phyloP scores from a whole-genome alignment of 805 yeast species.

The Cyberlindnera euphorbiiphila region DNA sequence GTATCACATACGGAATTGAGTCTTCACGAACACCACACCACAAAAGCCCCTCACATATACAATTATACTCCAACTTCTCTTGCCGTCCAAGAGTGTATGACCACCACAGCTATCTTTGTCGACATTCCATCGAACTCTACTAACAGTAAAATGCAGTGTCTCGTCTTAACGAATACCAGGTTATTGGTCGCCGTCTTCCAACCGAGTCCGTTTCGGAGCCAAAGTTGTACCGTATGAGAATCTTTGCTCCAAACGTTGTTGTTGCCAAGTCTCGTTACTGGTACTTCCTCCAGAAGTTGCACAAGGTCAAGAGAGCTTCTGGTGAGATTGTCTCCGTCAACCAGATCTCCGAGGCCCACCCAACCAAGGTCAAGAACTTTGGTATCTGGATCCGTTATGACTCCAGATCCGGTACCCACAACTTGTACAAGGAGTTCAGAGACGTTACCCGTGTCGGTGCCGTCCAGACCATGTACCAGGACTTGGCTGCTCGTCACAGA shows the following conservation, averaged over 20 bases:
- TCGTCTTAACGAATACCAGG: slow-evolving; percentile 98
- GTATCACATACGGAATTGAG: too few species aligned
- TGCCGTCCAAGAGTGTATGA: too few species aligned
- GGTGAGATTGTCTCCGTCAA: slow-evolving; percentile 98
- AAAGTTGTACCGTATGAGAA: slow-evolving; percentile 99
- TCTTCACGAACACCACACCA: too few species aligned
- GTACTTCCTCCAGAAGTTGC: slow-evolving; percentile 99
- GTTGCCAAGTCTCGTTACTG: slow-evolving; percentile 99
- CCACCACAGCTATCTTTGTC: too few species aligned
- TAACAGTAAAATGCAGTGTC: slow-evolving; percentile 52
- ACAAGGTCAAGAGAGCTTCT: slow-evolving; percentile 99
- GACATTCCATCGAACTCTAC: not conserved
- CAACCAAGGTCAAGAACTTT: slow-evolving; percentile 99
- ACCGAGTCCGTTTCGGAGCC: slow-evolving; percentile 99
- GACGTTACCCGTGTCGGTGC: slow-evolving; percentile 99
- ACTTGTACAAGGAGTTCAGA: slow-evolving; percentile 99
- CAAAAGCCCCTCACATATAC: too few species aligned
- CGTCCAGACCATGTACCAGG: slow-evolving; percentile 97
- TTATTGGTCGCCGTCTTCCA: slow-evolving; percentile 99
- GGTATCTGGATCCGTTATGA: slow-evolving; percentile 99
- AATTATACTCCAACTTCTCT: too few species aligned
- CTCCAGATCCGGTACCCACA: slow-evolving; percentile 99
- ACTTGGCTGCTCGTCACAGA: slow-evolving; percentile 99
- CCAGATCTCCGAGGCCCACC: slow-evolving; percentile 89
- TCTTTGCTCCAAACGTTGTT: slow-evolving; percentile 97